A percentile compares a stretch with the other conserved stretches of the same genome.
Conservation (phyloP, 2,329 filamentous ascomycete genomes). For the Hansfordia pulvinata region DNA sequence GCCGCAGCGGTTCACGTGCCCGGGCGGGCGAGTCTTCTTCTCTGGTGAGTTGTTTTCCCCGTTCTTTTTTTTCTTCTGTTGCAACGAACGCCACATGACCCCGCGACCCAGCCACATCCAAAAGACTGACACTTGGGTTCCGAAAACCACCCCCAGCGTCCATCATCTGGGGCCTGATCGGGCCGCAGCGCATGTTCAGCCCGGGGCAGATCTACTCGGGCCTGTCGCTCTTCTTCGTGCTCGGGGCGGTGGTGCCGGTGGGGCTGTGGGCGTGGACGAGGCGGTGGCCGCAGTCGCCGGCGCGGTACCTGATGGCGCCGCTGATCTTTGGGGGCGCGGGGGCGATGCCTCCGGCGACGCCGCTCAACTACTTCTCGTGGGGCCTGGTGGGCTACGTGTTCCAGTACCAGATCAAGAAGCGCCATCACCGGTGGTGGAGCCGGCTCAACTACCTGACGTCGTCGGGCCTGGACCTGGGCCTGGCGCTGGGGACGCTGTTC, state of each 20-base stretch:
- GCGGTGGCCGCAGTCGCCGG: constrained; percentile 34
- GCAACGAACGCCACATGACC: not conserved
- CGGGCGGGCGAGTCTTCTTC: constrained; percentile 50
- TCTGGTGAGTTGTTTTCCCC: constrained; percentile 25
- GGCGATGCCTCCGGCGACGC: constrained; percentile 51
- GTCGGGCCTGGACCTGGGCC: constrained; percentile 54
- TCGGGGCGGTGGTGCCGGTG: constrained; percentile 40
- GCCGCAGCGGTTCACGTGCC: constrained; percentile 46
- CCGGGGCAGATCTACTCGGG: constrained; percentile 46
- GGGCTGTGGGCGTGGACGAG: constrained; percentile 34
- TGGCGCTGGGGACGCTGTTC: constrained; percentile 52
- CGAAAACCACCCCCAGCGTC: constrained; percentile 39
- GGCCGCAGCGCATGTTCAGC: constrained; percentile 49
- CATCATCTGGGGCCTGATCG: constrained; percentile 55
- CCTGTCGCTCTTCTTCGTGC: constrained; percentile 44
- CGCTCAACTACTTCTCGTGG: constrained; percentile 65
- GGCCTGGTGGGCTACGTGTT: constrained; percentile 57
- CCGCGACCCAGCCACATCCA: not conserved
- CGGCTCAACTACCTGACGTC: constrained; percentile 61
- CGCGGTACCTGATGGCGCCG: constrained; percentile 43
- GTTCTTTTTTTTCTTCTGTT: not conserved
- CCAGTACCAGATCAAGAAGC: constrained; percentile 52
- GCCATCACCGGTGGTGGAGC: constrained; percentile 57
- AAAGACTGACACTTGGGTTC: not conserved
- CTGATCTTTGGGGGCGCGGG: constrained; percentile 48